These are phyloP conservation scores for thale cress (Arabidopsis thaliana) DNA, from an alignment of 345 rosid genomes.

Conservation along the genomic window DNA sequence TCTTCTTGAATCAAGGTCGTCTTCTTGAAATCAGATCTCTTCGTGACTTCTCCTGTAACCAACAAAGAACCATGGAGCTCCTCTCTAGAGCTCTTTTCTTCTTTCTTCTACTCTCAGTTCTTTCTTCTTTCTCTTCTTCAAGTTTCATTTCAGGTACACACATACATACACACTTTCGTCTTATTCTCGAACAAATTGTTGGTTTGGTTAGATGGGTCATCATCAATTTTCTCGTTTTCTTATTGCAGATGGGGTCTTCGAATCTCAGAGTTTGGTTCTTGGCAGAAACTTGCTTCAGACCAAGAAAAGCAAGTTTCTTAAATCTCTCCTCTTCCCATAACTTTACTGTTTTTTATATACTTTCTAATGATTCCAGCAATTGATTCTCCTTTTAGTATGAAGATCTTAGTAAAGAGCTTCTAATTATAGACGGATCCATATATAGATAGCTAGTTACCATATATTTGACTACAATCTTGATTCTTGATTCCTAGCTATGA, in stretches of 20 bases:
- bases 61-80: constrained; percentile 43
- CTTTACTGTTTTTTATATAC: not conserved
- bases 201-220: not conserved
- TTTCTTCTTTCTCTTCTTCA: constrained; percentile 45
- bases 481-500: constrained; percentile 4
- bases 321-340: constrained; percentile 8
- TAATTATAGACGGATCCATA: constrained; percentile 24
- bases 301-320: constrained; percentile 52
- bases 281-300: constrained; percentile 81
- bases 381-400: not conserved
- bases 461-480: constrained; percentile 7
- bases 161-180: not conserved
- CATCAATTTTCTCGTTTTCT: not conserved
- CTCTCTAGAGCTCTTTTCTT: constrained; percentile 39
- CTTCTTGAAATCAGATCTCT: constrained; percentile 40
- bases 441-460: not conserved
- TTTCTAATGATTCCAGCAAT: not conserved
- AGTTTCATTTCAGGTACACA: constrained; percentile 62
- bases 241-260: constrained; percentile 59
- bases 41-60: not conserved
- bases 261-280: constrained; percentile 49
- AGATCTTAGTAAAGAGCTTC: constrained; percentile 8
- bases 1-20: constrained; percentile 18
- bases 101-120: constrained; percentile 45
- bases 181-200: not conserved